phyloP scores from a whole-genome alignment of 2,329 filamentous ascomycete species.

The Orbilia javanica region DNA sequence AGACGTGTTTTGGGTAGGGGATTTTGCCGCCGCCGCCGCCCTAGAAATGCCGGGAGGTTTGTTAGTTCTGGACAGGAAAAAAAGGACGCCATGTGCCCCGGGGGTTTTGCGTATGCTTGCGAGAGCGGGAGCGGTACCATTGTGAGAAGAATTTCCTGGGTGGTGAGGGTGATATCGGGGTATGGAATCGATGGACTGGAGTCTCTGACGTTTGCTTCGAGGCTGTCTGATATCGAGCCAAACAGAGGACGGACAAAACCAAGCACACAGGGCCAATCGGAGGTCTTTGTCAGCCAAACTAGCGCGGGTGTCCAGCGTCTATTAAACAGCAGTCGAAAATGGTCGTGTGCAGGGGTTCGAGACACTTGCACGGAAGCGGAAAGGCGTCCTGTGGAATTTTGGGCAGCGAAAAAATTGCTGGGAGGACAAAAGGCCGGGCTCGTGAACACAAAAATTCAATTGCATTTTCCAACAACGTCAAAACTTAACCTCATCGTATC shows the following conservation, averaged over 20 bases:
- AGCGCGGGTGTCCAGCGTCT: background rate
- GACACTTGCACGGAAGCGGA: slow-evolving; percentile 21
- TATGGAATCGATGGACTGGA: background rate
- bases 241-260: background rate
- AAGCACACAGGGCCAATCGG: slow-evolving; percentile 38
- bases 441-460: slow-evolving; percentile 53
- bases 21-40: slow-evolving; percentile 83
- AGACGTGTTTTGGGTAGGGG: slow-evolving; percentile 97
- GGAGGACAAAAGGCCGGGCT: slow-evolving; percentile 35
- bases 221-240: slow-evolving; percentile 30
- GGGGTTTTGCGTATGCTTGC: background rate
- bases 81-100: background rate
- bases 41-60: slow-evolving; percentile 22
- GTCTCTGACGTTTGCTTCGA: slow-evolving; percentile 7
- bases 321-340: background rate
- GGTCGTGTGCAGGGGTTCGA: slow-evolving; percentile 10
- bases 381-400: slow-evolving; percentile 52
- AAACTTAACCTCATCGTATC: slow-evolving; percentile 1
- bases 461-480: slow-evolving; percentile 25
- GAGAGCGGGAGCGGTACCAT: slow-evolving; percentile 52
- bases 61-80: too few species aligned
- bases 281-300: slow-evolving; percentile 15
- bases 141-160: slow-evolving; percentile 24
- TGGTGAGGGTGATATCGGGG: background rate
- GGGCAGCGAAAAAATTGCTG: slow-evolving; percentile 48